Percentiles rank a stretch among this genome's conserved stretches.
Conservation (phyloP, 1,284 basidiomycete species). For the Irpex sp. region DNA sequence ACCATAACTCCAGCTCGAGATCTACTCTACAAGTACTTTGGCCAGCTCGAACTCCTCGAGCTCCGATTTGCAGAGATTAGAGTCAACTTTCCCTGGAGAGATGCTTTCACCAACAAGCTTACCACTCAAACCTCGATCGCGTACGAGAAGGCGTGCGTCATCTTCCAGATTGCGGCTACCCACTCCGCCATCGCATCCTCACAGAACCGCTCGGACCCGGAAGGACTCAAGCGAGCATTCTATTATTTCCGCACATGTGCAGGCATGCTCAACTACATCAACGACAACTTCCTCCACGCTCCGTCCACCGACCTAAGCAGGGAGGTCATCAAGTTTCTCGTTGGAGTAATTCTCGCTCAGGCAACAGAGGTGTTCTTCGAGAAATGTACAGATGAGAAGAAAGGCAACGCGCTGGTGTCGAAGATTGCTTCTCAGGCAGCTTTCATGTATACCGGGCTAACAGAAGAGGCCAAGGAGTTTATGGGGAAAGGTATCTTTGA, state of each 20-base stretch:
- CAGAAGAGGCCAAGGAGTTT: conserved; percentile 93
- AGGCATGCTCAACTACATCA: conserved; percentile 98
- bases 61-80: conserved; percentile 95
- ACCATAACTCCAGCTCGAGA: conserved; percentile 65
- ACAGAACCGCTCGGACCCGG: conserved; percentile 82
- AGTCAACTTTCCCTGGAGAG: conserved; percentile 94
- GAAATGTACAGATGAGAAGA: conserved; percentile 91
- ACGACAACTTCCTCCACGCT: conserved; percentile 98
- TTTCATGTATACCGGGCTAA: conserved; percentile 73
- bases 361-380: conserved; percentile 97
- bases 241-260: conserved; percentile 91
- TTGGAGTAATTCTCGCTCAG: conserved; percentile 85
- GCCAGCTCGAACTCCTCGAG: conserved; percentile 96
- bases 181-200: conserved; percentile 87
- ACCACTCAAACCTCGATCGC: conserved; percentile 96
- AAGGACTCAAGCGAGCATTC: conserved; percentile 95
- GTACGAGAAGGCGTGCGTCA: conserved; percentile 96
- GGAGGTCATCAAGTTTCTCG: conserved; percentile 92
- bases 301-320: conserved; percentile 95
- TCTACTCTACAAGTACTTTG: conserved; percentile 98
- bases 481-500: conserved; percentile 95
- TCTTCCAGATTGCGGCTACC: conserved; percentile 95
- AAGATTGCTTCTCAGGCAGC: conserved; percentile 88
- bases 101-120: conserved; percentile 92
- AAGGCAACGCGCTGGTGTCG: conserved; percentile 73